Evolutionary conservation across 2,329 filamentous ascomycete species (phyloP).

Genomic region (Xylaria polymorpha): DNA sequence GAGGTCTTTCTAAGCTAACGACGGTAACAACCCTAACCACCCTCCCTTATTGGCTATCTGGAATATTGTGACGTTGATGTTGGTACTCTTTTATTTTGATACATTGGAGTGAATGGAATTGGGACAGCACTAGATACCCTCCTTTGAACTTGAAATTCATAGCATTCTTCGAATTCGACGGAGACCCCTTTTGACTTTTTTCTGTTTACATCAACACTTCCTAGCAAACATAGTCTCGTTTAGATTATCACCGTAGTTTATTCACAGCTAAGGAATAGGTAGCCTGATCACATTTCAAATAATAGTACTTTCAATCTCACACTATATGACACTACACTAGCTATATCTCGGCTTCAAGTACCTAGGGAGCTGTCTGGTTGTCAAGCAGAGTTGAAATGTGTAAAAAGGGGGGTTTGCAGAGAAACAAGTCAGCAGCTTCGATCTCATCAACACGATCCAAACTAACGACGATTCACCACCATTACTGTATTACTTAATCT

Average conservation of each 20-base stretch:
- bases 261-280: background rate
- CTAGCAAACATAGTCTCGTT: background rate
- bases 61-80: background rate
- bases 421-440: no score
- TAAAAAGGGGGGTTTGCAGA: no score
- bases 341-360: background rate
- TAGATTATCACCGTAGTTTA: background rate
- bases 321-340: background rate
- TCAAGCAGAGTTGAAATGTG: no score
- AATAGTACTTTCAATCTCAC: background rate
- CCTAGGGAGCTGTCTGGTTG: no score
- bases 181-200: background rate
- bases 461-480: no score
- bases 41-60: no score
- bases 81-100: background rate
- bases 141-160: slow-evolving; percentile 4
- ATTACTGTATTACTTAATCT: no score
- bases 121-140: slow-evolving; percentile 19
- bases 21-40: background rate
- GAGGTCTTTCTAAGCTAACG: background rate
- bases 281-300: no score
- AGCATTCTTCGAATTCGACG: background rate
- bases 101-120: background rate
- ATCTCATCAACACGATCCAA: no score
- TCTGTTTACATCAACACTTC: background rate